Conservation (phyloP, 192 early-diverging fungal species). For the Thoreauomyces humboldtii region DNA sequence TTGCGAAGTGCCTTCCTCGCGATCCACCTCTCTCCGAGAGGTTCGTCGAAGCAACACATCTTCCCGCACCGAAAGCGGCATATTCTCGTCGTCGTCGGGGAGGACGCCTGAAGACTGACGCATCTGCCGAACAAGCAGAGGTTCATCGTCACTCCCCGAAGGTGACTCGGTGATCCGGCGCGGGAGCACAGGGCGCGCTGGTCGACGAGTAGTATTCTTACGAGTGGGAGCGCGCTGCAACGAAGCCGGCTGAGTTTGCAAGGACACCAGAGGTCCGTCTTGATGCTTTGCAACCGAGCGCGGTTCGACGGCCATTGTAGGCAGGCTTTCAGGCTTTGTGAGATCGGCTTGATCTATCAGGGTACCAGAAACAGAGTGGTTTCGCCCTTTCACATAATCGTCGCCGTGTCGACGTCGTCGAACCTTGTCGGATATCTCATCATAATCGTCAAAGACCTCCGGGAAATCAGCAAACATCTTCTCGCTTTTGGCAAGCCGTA, state of each 20-base stretch:
- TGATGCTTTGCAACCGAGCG: neutral
- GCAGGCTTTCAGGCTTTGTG: neutral
- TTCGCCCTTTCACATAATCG: neutral
- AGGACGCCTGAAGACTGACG: slow-evolving; percentile 3
- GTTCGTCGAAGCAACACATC: neutral
- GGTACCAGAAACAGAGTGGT: neutral
- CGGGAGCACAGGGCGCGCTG: neutral
- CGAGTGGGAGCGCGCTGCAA: neutral
- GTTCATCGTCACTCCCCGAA: slow-evolving; percentile 11
- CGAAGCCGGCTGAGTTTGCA: no score
- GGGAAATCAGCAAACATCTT: slow-evolving; percentile 42
- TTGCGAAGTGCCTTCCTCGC: neutral
- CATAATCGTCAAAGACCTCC: slow-evolving; percentile 43
- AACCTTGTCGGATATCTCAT: slow-evolving; percentile 24
- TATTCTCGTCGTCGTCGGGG: neutral
- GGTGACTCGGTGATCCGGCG: neutral
- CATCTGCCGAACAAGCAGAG: slow-evolving; percentile 16
- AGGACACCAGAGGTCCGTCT: neutral
- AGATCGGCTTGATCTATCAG: neutral
- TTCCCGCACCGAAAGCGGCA: neutral
- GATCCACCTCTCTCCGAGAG: slow-evolving; percentile 1
- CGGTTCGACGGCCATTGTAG: neutral
- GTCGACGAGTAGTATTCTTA: neutral
- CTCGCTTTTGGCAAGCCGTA: slow-evolving; percentile 63
- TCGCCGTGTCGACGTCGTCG: slow-evolving; percentile 12